phyloP scores from a whole-genome alignment of 108 stramenopile species.

The Nitzschia inconspicua region DNA sequence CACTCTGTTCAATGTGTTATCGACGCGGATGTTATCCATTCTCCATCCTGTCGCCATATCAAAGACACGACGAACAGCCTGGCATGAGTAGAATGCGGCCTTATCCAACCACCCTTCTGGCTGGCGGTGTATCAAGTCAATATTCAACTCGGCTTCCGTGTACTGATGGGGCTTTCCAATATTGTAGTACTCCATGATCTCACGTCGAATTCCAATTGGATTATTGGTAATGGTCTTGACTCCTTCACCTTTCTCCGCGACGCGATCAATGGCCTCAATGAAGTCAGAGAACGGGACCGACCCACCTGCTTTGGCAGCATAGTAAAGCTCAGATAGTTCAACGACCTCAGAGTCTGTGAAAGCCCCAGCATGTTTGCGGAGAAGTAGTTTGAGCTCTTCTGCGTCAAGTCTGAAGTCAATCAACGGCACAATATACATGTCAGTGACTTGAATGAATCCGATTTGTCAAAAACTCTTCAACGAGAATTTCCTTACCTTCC shows the following conservation, averaged over 20 bases:
- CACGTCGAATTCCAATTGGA: background rate
- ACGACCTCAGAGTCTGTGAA: slow-evolving; percentile 77
- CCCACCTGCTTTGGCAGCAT: slow-evolving; percentile 59
- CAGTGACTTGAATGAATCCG: background rate
- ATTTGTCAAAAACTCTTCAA: background rate
- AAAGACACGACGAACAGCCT: slow-evolving; percentile 57
- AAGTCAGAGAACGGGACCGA: slow-evolving; percentile 50
- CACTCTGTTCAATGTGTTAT: slow-evolving; percentile 72
- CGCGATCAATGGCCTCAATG: slow-evolving; percentile 61
- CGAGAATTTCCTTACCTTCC: slow-evolving; percentile 23
- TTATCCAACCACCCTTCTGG: slow-evolving; percentile 49
- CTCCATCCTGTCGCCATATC: slow-evolving; percentile 71
- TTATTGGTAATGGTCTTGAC: slow-evolving; percentile 1
- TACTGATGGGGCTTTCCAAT: slow-evolving; percentile 62
- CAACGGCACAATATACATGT: background rate
- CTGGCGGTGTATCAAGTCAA: slow-evolving; percentile 59
- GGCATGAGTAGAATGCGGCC: slow-evolving; percentile 57
- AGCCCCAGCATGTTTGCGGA: slow-evolving; percentile 45
- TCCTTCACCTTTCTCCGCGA: slow-evolving; percentile 9
- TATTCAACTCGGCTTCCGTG: slow-evolving; percentile 59
- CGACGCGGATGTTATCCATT: slow-evolving; percentile 44
- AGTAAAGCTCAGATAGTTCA: slow-evolving; percentile 68
- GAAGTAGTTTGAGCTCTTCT: slow-evolving; percentile 57
- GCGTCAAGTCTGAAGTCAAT: slow-evolving; percentile 42
- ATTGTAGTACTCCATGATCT: slow-evolving; percentile 30